Conservation (phyloP, 208 protist genomes). For the Leishmania gerbilli region DNA sequence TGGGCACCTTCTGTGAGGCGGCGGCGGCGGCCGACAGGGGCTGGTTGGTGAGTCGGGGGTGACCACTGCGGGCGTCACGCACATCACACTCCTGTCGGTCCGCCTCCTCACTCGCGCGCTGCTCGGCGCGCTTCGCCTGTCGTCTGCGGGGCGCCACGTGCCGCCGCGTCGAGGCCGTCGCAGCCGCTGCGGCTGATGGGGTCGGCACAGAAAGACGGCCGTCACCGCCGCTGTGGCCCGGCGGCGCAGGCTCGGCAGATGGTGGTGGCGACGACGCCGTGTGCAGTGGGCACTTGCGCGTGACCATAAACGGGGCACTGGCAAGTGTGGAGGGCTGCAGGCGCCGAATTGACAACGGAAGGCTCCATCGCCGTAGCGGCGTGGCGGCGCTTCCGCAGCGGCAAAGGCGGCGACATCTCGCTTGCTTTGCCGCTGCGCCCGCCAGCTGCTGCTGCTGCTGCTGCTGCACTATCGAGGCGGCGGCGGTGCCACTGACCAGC, state of each 20-base stretch:
- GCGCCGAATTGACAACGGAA: background rate
- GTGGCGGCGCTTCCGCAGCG: background rate
- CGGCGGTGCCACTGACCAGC: background rate
- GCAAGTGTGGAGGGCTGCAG: background rate
- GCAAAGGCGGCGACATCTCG: background rate
- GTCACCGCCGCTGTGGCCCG: background rate
- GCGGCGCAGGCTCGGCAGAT: background rate
- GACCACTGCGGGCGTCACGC: background rate
- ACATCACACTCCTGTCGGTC: no score
- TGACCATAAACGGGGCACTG: background rate
- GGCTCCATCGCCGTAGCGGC: background rate
- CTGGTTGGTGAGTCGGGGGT: background rate
- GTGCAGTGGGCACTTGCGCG: background rate
- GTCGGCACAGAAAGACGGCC: background rate
- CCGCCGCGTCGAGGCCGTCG: background rate
- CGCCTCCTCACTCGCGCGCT: background rate
- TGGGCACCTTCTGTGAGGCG: background rate
- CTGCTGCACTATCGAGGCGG: background rate
- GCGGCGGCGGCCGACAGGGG: background rate
- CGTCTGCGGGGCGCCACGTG: background rate
- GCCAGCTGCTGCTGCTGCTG: background rate
- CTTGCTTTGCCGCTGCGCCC: background rate
- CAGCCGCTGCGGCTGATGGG: background rate
- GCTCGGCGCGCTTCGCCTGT: background rate
- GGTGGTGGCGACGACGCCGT: background rate